Evolutionary conservation across 2,329 filamentous ascomycete species (phyloP), one percentile per base, ranked within the genome.

Genomic region (Microcera coccophila): DNA sequence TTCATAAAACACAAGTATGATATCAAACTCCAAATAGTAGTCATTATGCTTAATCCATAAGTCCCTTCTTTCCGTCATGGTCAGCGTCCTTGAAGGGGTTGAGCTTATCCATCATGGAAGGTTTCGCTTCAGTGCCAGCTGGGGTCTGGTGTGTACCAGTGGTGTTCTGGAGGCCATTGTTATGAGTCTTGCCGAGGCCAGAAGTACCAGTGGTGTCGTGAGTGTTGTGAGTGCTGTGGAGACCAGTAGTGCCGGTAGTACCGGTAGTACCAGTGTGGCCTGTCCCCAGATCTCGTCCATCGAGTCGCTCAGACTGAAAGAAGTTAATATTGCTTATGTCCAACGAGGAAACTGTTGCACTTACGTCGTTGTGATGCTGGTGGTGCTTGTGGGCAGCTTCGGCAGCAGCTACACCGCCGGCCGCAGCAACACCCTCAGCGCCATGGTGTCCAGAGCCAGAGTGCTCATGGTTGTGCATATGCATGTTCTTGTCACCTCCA

Each of bases 81-180:
- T 57, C 54, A 1, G 54, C 44, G 16, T 57, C 53, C 44, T 52
- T 53, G 38, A 53, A 49, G 1, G 54, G 54, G 44, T 57, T 54
- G 11, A 57, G 2, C 42, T 49, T 53, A 24, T 57, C 54, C n/a
- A 45, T 43, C 5, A 57, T 12, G 0, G 53, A 55, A 2, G 39
- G 15, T 41, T 54, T 52, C 15, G 26, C 11, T 2, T 24, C 20
- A 7, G 22, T 26, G 7, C 12, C 22, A 12, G 22, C 12, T 26
- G n/a, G n/a, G n/a, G n/a, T n/a, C n/a, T n/a, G n/a, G n/a, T n/a
- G n/a, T n/a, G n/a, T n/a, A n/a, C n/a, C n/a, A n/a, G n/a, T n/a
- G n/a, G n/a, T n/a, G n/a, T n/a, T n/a, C n/a, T n/a, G n/a, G n/a
- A n/a, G n/a, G n/a, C n/a, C n/a, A n/a, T n/a, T n/a, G n/a, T n/a